Base-by-base conservation (phyloP, 805 yeast genomes). In the Metschnikowia cerradonensis region DNA sequence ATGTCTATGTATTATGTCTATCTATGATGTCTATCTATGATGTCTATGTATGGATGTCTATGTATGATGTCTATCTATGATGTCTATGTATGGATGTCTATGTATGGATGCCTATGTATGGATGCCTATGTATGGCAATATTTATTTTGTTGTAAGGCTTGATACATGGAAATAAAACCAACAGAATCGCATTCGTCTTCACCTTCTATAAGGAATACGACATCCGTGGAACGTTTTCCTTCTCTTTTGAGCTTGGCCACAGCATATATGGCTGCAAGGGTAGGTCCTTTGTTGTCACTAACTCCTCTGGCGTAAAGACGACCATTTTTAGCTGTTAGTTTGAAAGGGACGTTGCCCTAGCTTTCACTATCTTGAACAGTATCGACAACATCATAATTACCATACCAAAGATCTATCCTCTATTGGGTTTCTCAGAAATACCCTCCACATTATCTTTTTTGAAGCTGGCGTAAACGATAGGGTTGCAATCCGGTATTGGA, bases 211-310 rank as follows among this genome's bases (percentile, higher is more conserved):
- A 92, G 62, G 60, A 94, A 91, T 0, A 87, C 82, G 3, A 92
- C 84, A 64, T 92, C 96, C 42, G 84, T 77, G 6, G 74, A 71
- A 19, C 94, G 74, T 41, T 78, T 67, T 0, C 75, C 70, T 10
- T 71, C 67, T 30, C 78, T 78, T 48, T 70, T 70, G 13, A 90
- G 67, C 48, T 87, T 89, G 0, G 94, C 91, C 17, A 87, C 96
- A 0, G 96, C 89, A 67, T 83, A 90, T 2, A 92, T 77, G 0
- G 97, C 85, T 1, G 97, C 96, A 11, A 90, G 68, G 7, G 87
- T 71, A 0, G 99, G 99, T 0, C 99, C 99, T 65, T 92, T 92
- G 66, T 92, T 94, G 64, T 92, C 99, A 42, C 94, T 83, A 0
- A 86, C 94, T 51, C 99, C 99, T 63, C 99, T 78, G 1, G 92